Evolutionary conservation across 2,329 filamentous ascomycete species (phyloP).

Genomic region (Phialophora expanda): DNA sequence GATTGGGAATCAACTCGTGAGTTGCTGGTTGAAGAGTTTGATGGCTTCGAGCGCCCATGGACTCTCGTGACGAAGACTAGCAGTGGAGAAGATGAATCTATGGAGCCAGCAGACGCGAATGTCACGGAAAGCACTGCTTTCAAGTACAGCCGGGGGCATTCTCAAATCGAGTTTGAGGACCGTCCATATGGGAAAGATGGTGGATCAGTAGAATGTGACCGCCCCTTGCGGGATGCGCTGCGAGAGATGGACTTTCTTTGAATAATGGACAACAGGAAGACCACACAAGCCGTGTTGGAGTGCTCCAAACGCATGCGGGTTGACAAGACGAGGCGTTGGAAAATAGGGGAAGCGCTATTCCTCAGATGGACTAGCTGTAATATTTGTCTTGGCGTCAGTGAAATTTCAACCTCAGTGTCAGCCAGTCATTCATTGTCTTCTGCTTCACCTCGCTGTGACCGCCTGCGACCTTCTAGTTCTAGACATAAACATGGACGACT

Average conservation of each 20-base stretch:
- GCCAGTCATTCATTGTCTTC: not conserved
- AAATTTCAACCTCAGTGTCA: slow-evolving; percentile 10
- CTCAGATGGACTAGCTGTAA: slow-evolving; percentile 4
- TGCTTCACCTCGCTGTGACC: slow-evolving; percentile 13
- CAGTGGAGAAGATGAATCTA: slow-evolving; percentile 1
- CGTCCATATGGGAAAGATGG: not conserved
- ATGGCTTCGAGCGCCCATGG: slow-evolving; percentile 29
- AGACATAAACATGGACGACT: slow-evolving; percentile 11
- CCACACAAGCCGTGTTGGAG: not conserved
- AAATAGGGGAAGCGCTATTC: slow-evolving; percentile 15
- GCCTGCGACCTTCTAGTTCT: not conserved
- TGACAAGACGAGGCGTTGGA: slow-evolving; percentile 11
- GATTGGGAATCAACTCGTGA: slow-evolving; percentile 58
- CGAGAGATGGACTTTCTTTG: not conserved
- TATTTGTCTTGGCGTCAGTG: slow-evolving; percentile 14
- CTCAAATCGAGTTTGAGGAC: not conserved
- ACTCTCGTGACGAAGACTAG: slow-evolving; percentile 21
- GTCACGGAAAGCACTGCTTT: not conserved
- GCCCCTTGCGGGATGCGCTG: not conserved
- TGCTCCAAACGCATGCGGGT: not conserved
- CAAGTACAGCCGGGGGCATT: not conserved
- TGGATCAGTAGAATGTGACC: not conserved
- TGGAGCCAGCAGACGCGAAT: not conserved
- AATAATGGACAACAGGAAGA: not conserved
- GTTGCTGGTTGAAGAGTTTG: slow-evolving; percentile 48